Percentiles rank a stretch among this genome's conserved stretches.
Evolutionary conservation across 108 stramenopile species (phyloP).

Genomic region (Bacterosira constricta): DNA sequence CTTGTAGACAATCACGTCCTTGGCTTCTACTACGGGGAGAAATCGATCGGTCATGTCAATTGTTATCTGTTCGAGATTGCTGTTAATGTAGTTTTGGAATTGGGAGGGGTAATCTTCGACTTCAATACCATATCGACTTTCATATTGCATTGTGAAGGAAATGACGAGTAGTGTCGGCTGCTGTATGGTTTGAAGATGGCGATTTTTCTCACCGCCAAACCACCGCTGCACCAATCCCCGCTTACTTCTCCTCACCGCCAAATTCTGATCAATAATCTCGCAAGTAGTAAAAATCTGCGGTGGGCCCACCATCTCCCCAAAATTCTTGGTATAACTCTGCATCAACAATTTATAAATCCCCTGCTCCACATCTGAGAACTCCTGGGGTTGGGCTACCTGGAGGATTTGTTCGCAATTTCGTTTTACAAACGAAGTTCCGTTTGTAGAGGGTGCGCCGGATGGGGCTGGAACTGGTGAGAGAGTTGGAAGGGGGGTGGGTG

Average conservation of each 20-base stretch:
- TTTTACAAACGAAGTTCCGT: background rate
- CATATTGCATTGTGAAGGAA: conserved; percentile 50
- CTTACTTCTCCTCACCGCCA: conserved; percentile 7
- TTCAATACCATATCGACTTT: conserved; percentile 49
- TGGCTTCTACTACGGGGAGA: conserved; percentile 44
- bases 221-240: no score
- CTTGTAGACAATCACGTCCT: conserved; percentile 24
- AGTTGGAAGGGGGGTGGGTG: background rate
- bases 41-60: conserved; percentile 47
- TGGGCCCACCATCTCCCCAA: background rate
- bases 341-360: conserved; percentile 17
- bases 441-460: conserved; percentile 17
- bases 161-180: conserved; percentile 5
- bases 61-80: conserved; percentile 41
- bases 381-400: background rate
- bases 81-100: conserved; percentile 59
- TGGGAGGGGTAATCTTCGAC: conserved; percentile 47
- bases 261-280: conserved; percentile 3
- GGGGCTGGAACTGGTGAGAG: conserved; percentile 1
- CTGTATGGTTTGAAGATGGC: background rate
- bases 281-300: conserved; percentile 12
- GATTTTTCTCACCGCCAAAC: no score
- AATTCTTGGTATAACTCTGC: conserved; percentile 18
- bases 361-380: conserved; percentile 10
- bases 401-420: conserved; percentile 8